Evolutionary conservation across 2,329 filamentous ascomycete genomes (phyloP), one percentile per base, ranked within the genome.

Genomic region (Fusarium abutilonis): DNA sequence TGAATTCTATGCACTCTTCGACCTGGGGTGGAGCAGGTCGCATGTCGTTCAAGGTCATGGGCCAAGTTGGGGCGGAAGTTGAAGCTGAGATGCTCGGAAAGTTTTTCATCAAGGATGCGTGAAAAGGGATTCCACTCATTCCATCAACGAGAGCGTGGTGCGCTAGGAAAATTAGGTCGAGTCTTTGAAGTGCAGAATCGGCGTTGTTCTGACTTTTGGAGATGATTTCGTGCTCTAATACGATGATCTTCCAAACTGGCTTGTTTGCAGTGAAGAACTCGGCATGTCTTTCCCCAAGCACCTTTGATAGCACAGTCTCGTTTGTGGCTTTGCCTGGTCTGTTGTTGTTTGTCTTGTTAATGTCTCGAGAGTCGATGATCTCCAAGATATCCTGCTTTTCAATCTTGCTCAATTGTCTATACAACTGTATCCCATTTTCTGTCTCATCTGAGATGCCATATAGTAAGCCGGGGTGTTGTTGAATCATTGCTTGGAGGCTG

Each of bases 71-170:
- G 0, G 9, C n/a, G 1, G 3, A 1, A 0, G 14, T 0, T 3
- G n/a, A 44, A 10, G 14, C 14, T 7, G 28, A 42, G 4, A 29
- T 14, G 3, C 14, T 8, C 4, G 23, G 19, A 4, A 66, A 41
- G 3, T 35, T 28, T 0, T 17, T 45, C 48, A 60, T 54, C 0
- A 66, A 7, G 2, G 54, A 48, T 1, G 34, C 3, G 6, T 66
- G 63, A 0, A 66, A 66, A 1, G 51, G 32, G 3, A 63, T 14
- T 0, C 49, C 43, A 1, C 63, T 66, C 13, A 63, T 1, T 2
- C 62, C 63, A 23, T 66, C 62, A 0, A 51, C 52, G 2, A 66
- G 43, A 1, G 62, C 58, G 13, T 66, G 63, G 3, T 66, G 58
- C 0, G 54, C 36, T 4, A 60, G 9, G 31, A 65, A 65, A 9